These are phyloP conservation scores for Russula compacta DNA, from an alignment of 768 basidiomycete genomes.

Conservation along the genomic window DNA sequence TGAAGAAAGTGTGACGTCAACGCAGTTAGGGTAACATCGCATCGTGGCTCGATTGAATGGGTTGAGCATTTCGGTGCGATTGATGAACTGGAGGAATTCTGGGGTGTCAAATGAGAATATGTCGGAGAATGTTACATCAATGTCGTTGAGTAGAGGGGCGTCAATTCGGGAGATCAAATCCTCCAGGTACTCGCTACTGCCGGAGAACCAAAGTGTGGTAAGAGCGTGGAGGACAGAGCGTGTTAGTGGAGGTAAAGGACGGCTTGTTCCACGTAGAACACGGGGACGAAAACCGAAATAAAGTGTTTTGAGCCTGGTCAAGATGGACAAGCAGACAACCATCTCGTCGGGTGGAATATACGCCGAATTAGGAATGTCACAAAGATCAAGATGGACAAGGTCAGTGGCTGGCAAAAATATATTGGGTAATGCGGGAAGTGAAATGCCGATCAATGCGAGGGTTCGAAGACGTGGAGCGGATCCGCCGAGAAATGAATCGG, in stretches of 20 bases:
- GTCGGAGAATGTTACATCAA: neutral
- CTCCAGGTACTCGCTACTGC: neutral
- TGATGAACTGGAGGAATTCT: neutral
- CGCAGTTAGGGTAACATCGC: neutral
- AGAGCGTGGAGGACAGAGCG: neutral
- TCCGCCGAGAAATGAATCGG: neutral
- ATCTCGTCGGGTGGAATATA: neutral
- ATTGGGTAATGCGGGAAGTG: neutral
- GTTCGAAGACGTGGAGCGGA: neutral
- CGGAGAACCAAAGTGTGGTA: neutral
- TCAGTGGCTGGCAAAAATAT: neutral
- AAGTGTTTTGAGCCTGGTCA: neutral
- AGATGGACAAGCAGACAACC: neutral
- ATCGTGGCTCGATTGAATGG: neutral
- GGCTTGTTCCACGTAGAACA: neutral
- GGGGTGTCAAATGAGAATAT: neutral
- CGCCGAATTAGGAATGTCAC: neutral
- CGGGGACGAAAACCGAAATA: neutral
- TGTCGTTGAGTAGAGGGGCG: neutral
- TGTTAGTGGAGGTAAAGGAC: neutral
- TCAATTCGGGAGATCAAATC: neutral
- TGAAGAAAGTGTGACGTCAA: neutral
- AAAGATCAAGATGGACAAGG: neutral
- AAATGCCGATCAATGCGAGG: neutral
- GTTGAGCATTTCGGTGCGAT: neutral